Evolutionary conservation across 1,284 basidiomycete genomes (phyloP).

Genomic region (Ceratobasidium sp.): DNA sequence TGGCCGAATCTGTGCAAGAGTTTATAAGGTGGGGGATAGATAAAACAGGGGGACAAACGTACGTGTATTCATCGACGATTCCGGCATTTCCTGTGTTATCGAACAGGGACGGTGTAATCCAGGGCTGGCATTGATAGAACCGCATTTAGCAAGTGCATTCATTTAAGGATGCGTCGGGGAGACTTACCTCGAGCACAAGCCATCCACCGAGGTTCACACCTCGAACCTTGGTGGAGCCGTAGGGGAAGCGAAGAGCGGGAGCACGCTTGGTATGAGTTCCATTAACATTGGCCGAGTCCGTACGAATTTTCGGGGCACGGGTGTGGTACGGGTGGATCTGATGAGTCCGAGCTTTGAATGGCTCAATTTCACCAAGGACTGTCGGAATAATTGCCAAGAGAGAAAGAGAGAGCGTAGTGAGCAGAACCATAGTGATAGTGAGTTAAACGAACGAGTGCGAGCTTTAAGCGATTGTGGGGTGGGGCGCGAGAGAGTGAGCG

Average conservation of each 20-base stretch:
- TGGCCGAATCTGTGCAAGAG: constrained; percentile 62
- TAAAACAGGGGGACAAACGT: constrained; percentile 59
- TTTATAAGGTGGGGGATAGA: background rate
- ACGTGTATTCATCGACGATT: constrained; percentile 88
- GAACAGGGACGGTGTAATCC: constrained; percentile 90
- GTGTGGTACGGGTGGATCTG: constrained; percentile 6
- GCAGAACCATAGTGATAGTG: constrained; percentile 18
- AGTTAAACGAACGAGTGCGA: constrained; percentile 3
- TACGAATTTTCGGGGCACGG: constrained; percentile 25
- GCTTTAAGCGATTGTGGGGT: constrained; percentile 21
- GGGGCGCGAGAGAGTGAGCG: constrained; percentile 23
- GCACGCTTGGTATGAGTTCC: constrained; percentile 29
- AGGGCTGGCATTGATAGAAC: constrained; percentile 65
- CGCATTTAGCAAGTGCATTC: no score
- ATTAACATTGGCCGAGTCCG: background rate
- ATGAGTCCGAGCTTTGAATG: background rate
- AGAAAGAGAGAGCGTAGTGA: constrained; percentile 23
- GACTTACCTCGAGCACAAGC: constrained; percentile 65
- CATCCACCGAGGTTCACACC: constrained; percentile 81
- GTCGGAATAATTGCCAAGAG: constrained; percentile 3
- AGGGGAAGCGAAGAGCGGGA: constrained; percentile 47
- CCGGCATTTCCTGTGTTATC: constrained; percentile 60
- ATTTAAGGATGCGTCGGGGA: background rate
- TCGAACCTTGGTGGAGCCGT: constrained; percentile 47
- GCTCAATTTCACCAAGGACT: constrained; percentile 30